phyloP scores from a whole-genome alignment of 1,139 yeast species.

The Saccharomyces hybrid region DNA sequence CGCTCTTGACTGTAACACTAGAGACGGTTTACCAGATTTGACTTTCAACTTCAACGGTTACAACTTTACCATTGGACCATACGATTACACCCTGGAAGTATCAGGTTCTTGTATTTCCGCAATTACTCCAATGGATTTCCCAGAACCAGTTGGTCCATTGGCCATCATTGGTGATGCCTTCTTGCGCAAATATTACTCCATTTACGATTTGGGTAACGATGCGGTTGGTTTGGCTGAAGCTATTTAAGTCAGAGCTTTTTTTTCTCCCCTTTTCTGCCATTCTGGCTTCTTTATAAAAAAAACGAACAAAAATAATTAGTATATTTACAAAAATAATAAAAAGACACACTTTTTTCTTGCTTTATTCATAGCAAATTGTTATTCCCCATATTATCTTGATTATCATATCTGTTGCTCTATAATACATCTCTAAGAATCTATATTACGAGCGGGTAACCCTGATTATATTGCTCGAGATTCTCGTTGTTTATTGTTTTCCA shows the following conservation, averaged over 20 bases:
- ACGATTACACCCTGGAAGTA: conserved; percentile 87
- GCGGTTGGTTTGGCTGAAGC: conserved; percentile 91
- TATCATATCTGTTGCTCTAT: no score
- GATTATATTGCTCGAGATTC: background rate
- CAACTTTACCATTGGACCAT: conserved; percentile 81
- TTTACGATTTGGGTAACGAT: conserved; percentile 81
- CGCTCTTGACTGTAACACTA: conserved; percentile 76
- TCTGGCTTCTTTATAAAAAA: background rate
- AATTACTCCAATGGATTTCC: conserved; percentile 95
- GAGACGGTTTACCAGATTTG: conserved; percentile 80
- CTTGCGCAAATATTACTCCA: conserved; percentile 88
- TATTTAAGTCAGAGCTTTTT: conserved; percentile 30
- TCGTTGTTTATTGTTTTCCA: background rate
- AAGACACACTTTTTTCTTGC: background rate
- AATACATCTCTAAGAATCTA: no score
- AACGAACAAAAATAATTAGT: background rate
- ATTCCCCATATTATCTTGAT: no score
- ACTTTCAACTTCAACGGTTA: conserved; percentile 83
- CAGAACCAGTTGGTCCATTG: conserved; percentile 91
- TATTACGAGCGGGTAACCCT: background rate
- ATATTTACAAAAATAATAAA: background rate
- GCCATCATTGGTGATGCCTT: conserved; percentile 96
- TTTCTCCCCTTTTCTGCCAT: background rate
- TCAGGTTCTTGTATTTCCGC: conserved; percentile 94
- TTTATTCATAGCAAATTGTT: no score